Conservation (phyloP, 2,329 filamentous ascomycete genomes). For the Epicoccum sorghinum region DNA sequence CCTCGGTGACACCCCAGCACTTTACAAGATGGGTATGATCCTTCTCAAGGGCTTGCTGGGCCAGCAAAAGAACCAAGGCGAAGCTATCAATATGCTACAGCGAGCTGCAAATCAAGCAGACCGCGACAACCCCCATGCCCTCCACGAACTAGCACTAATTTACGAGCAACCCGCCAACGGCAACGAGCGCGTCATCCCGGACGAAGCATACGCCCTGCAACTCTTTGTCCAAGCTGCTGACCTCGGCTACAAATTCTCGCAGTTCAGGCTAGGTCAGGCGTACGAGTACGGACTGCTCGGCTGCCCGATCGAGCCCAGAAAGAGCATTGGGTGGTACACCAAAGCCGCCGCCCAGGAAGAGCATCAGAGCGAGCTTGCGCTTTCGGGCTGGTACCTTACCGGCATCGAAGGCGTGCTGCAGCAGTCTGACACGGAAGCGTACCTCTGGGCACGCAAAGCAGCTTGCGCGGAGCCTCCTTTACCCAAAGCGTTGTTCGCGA, state of each 20-base stretch:
- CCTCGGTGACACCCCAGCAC: conserved; percentile 87
- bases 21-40: conserved; percentile 99
- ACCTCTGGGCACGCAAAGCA: conserved; percentile 94
- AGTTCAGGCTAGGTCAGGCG: conserved; percentile 85
- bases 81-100: conserved; percentile 92
- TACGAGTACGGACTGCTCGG: conserved; percentile 90
- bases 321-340: conserved; percentile 93
- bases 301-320: conserved; percentile 79
- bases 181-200: conserved; percentile 69
- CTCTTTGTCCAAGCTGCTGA: conserved; percentile 86
- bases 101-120: conserved; percentile 88
- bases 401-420: conserved; percentile 85
- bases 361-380: conserved; percentile 79
- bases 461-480: conserved; percentile 76
- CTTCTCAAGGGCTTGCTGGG: conserved; percentile 91
- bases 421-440: conserved; percentile 94
- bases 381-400: conserved; percentile 81
- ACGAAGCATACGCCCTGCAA: conserved; percentile 79
- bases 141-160: conserved; percentile 80
- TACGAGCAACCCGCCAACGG: conserved; percentile 69
- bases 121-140: conserved; percentile 87
- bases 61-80: conserved; percentile 78
- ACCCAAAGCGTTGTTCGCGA: conserved; percentile 94
- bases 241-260: conserved; percentile 92
- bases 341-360: conserved; percentile 90